These are phyloP conservation scores for Cucurbita pepo DNA, from an alignment of 306 rosid species.

Conservation along the genomic window DNA sequence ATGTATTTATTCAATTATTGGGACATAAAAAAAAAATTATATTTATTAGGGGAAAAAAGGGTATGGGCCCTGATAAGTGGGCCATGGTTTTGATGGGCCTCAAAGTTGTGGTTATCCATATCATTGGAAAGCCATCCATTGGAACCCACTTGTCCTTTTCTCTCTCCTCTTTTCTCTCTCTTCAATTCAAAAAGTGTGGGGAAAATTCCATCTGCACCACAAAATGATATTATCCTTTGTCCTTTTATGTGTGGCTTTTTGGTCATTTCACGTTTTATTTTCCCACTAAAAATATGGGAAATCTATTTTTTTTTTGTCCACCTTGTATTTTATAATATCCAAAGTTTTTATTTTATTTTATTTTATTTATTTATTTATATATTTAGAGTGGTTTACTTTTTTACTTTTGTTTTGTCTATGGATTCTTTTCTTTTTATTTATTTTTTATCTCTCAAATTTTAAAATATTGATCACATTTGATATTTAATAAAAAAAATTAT, in stretches of 20 bases:
- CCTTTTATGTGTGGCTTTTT: background rate
- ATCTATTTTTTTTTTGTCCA: background rate
- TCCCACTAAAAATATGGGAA: background rate
- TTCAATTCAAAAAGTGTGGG: background rate
- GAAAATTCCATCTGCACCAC: background rate
- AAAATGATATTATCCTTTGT: background rate
- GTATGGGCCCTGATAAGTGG: background rate
- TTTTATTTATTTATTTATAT: too few relatives aligned
- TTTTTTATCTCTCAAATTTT: too few relatives aligned
- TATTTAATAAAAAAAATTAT: too few relatives aligned
- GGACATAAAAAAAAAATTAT: too few relatives aligned
- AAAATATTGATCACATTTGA: too few relatives aligned
- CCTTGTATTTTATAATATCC: background rate
- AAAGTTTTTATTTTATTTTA: too few relatives aligned
- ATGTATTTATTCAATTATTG: too few relatives aligned
- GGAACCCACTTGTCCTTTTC: background rate
- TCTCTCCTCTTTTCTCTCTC: background rate
- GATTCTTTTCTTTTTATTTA: too few relatives aligned
- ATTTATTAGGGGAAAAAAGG: too few relatives aligned
- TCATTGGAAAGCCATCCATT: background rate
- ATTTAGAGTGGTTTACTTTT: too few relatives aligned
- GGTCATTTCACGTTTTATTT: background rate
- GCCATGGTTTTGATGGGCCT: background rate
- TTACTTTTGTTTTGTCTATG: too few relatives aligned
- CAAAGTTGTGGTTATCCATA: background rate